Conservation (phyloP, 2,329 filamentous ascomycete genomes). For the Immersiporthe knoxdaviesiana region DNA sequence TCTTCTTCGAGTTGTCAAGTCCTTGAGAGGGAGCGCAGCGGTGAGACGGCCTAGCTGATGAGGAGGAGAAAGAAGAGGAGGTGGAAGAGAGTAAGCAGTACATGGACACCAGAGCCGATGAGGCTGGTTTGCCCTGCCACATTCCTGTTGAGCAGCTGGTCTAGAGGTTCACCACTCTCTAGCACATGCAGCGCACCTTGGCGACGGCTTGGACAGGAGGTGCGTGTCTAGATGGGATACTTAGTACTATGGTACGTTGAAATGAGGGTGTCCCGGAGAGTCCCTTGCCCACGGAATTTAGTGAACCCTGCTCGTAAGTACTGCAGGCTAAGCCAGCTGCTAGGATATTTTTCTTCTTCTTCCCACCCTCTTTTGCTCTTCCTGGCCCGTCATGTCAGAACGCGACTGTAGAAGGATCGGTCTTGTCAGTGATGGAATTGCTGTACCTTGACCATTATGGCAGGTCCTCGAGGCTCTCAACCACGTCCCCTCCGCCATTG, state of each 20-base stretch:
- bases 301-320: background rate
- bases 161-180: background rate
- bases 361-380: background rate
- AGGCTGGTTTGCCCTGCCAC: background rate
- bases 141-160: background rate
- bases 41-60: background rate
- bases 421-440: too few species aligned
- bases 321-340: background rate
- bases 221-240: background rate
- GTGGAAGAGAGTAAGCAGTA: background rate
- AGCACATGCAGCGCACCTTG: background rate
- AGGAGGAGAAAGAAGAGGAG: background rate
- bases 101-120: background rate
- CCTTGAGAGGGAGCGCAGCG: background rate
- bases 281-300: background rate
- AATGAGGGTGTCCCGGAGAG: background rate
- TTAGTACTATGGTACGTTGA: too few species aligned
- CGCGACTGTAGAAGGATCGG: too few species aligned
- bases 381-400: too few species aligned
- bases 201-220: background rate
- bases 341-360: background rate
- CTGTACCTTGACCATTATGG: too few species aligned
- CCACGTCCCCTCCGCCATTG: too few species aligned
- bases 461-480: too few species aligned
- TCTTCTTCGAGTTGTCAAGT: background rate